Evolutionary conservation across 2,329 filamentous ascomycete genomes (phyloP), one percentile per base, ranked within the genome.

Genomic region (Chaetomiaceae sp.): DNA sequence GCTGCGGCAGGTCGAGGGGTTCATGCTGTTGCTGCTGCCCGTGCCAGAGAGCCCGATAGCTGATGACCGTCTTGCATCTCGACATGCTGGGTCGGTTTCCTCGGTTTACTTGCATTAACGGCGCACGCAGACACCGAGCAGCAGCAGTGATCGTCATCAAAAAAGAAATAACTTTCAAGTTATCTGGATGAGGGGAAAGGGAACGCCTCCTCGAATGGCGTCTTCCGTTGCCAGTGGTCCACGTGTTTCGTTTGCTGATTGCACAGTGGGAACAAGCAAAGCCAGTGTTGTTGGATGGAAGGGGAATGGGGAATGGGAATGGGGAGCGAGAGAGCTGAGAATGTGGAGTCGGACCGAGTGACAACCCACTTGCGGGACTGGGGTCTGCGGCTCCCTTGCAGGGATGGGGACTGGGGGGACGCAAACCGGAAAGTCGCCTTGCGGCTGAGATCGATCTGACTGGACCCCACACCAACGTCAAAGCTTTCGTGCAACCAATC

Each of bases 401-500:
- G 19, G 44, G 25, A 48, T 40, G 35, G 23, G 25, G 25, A 27
- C 25, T 10, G 25, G 25, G 25, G 30, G 37, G 34, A 17, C 19
- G 33, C 31, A 21, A 30, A 20, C 19, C 44, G 31, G 33, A 12
- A 30, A 44, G 39, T 40, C n/a, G 34, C 50, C 39, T 30, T 42
- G 43, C 48, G 48, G 50, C 44, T 52, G 50, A 44, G 40, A 52
- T 31, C 31, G 43, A 47, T 17, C 10, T 8, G 19, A 7, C 31
- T 20, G 3, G 23, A 14, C 25, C 40, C 50, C 44, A 45, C 34
- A 9, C 34, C 12, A 34, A 25, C 49, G 44, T 48, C 39, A 40
- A 48, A 44, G 50, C 40, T 47, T 23, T 33, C 8, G 39, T 20
- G 16, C 16, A 14, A 35, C 50, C 50, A 48, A 52, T 48, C 44